A percentile compares a stretch with the other conserved stretches of the same genome.
These are phyloP conservation scores for Dendrobium catenatum DNA, from an alignment of 106 monocot genomes.

Conservation along the genomic window DNA sequence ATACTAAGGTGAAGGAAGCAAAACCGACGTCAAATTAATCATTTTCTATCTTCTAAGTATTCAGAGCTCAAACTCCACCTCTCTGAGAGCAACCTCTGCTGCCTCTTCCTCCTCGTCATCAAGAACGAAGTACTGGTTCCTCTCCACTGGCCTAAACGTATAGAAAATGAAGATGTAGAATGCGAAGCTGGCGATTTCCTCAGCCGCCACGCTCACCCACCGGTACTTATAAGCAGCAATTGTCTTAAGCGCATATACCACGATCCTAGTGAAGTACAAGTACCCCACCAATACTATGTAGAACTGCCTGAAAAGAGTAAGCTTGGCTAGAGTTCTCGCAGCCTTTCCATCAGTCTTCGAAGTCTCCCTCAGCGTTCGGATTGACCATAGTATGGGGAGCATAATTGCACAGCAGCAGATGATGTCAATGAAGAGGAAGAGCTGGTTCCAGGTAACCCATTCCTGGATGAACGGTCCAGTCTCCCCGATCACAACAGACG, in stretches of 20 bases:
- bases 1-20: neutral
- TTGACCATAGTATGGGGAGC: conserved; percentile 94
- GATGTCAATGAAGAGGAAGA: conserved; percentile 83
- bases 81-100: conserved; percentile 56
- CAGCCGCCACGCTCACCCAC: conserved; percentile 80
- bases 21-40: neutral
- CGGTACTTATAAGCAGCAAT: conserved; percentile 75
- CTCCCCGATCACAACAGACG: conserved; percentile 79
- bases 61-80: conserved; percentile 91
- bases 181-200: conserved; percentile 54
- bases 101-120: conserved; percentile 96
- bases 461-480: conserved; percentile 75
- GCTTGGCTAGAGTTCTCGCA: conserved; percentile 75
- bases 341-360: conserved; percentile 98
- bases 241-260: conserved; percentile 72
- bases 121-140: conserved; percentile 80
- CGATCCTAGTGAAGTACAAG: conserved; percentile 91
- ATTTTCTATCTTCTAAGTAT: neutral
- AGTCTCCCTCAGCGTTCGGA: conserved; percentile 65
- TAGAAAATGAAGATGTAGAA: conserved; percentile 84
- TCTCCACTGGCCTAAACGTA: conserved; percentile 85
- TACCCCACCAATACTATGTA: conserved; percentile 86
- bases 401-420: conserved; percentile 84
- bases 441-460: conserved; percentile 86
- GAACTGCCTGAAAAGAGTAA: conserved; percentile 84